phyloP scores from a whole-genome alignment of 2,329 filamentous ascomycete genomes.

The Aspergillus pseudoterreus region DNA sequence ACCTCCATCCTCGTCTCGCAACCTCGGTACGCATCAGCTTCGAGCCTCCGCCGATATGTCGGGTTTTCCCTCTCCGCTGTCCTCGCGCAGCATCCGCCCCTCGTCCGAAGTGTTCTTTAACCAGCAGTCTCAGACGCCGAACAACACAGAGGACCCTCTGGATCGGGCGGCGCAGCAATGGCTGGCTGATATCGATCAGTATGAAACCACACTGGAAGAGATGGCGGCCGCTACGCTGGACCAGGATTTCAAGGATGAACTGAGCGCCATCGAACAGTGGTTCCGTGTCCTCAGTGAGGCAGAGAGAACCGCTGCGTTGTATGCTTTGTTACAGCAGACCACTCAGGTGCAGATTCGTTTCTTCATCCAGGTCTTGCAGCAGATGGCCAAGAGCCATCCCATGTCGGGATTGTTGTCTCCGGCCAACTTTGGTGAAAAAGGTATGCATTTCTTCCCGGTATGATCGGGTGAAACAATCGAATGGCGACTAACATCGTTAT shows the following conservation, averaged over 20 bases:
- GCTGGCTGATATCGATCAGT: constrained; percentile 98
- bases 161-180: constrained; percentile 96
- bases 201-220: constrained; percentile 96
- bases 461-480: background rate
- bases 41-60: constrained; percentile 96
- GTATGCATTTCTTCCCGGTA: constrained; percentile 45
- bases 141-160: constrained; percentile 73
- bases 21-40: constrained; percentile 76
- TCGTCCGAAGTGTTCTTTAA: constrained; percentile 92
- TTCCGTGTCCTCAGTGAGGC: constrained; percentile 96
- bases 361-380: constrained; percentile 97
- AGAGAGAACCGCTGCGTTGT: constrained; percentile 90
- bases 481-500: background rate
- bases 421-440: constrained; percentile 89
- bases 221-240: constrained; percentile 99
- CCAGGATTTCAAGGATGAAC: constrained; percentile 98
- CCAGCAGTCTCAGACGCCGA: constrained; percentile 66
- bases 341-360: constrained; percentile 98
- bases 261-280: constrained; percentile 99
- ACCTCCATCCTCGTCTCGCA: constrained; percentile 77
- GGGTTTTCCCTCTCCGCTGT: constrained; percentile 67
- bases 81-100: constrained; percentile 78
- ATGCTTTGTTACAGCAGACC: constrained; percentile 94
- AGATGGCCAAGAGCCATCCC: constrained; percentile 97
- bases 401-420: constrained; percentile 95